Evolutionary conservation across 1,284 basidiomycete species (phyloP).

Genomic region (Dichomitus squalens): DNA sequence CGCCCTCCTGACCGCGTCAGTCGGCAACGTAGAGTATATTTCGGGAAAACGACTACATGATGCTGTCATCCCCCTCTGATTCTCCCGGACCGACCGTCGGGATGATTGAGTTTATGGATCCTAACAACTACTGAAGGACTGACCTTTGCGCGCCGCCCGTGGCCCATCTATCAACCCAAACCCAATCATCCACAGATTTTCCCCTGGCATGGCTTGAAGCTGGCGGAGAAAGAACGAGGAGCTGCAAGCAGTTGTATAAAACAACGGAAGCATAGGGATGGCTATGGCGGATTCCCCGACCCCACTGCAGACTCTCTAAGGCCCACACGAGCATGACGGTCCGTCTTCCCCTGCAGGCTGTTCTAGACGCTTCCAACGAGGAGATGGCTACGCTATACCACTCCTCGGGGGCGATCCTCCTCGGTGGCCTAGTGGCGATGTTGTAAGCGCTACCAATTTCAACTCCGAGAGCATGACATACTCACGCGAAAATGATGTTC

Average conservation of each 20-base stretch:
- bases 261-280: not conserved
- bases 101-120: not conserved
- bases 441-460: slow-evolving; percentile 12
- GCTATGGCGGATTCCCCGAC: not conserved
- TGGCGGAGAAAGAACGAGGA: not conserved
- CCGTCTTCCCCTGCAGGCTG: not conserved
- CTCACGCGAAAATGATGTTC: not conserved
- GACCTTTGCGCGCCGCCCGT: not conserved
- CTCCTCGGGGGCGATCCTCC: slow-evolving; percentile 9
- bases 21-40: no score
- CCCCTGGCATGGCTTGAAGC: no score
- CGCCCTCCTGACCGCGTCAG: no score
- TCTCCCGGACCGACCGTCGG: no score
- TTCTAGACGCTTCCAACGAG: not conserved
- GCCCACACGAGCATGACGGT: not conserved
- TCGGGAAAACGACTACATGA: no score
- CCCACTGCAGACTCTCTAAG: not conserved
- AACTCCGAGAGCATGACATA: not conserved
- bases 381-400: not conserved
- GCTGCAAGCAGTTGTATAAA: not conserved
- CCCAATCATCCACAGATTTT: not conserved
- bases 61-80: no score
- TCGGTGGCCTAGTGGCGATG: slow-evolving; percentile 13
- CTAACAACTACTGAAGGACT: not conserved
- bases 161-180: not conserved